phyloP scores from a whole-genome alignment of 805 yeast species.

The Debaryomyces prosopidis region DNA sequence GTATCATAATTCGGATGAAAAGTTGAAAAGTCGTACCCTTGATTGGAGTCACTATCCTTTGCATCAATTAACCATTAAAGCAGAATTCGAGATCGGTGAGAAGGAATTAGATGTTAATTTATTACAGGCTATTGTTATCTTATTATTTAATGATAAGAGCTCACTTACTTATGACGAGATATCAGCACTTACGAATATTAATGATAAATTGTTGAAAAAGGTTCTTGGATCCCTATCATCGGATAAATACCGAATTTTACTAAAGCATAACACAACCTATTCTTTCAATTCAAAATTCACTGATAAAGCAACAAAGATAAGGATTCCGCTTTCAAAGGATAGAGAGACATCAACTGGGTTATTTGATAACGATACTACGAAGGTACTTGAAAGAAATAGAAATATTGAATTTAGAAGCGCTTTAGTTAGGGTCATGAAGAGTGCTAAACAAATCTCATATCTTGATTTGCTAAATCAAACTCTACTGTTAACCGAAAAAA shows the following conservation, averaged over 20 bases:
- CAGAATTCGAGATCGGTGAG: slow-evolving; percentile 28
- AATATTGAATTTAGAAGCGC: slow-evolving; percentile 27
- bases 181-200: slow-evolving; percentile 29
- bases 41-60: slow-evolving; percentile 45
- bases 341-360: slow-evolving; percentile 7
- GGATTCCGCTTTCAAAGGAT: slow-evolving; percentile 30
- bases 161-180: slow-evolving; percentile 21
- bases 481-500: slow-evolving; percentile 16
- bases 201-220: slow-evolving; percentile 25
- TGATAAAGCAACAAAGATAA: slow-evolving; percentile 28
- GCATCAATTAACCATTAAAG: slow-evolving; percentile 38
- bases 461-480: slow-evolving; percentile 29
- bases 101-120: slow-evolving; percentile 40
- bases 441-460: slow-evolving; percentile 18
- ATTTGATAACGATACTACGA: slow-evolving; percentile 7
- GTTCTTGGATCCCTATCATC: slow-evolving; percentile 28
- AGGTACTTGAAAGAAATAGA: slow-evolving; percentile 20
- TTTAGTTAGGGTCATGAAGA: slow-evolving; percentile 35
- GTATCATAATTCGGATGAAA: slow-evolving; percentile 20
- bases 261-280: slow-evolving; percentile 10
- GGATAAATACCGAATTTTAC: slow-evolving; percentile 32
- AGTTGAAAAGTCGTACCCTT: slow-evolving; percentile 24
- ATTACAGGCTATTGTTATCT: slow-evolving; percentile 44
- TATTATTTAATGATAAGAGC: slow-evolving; percentile 35
- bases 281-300: slow-evolving; percentile 24